These are phyloP conservation scores for Acanthamoeba healyi DNA, from an alignment of 208 protist species.

Conservation along the genomic window DNA sequence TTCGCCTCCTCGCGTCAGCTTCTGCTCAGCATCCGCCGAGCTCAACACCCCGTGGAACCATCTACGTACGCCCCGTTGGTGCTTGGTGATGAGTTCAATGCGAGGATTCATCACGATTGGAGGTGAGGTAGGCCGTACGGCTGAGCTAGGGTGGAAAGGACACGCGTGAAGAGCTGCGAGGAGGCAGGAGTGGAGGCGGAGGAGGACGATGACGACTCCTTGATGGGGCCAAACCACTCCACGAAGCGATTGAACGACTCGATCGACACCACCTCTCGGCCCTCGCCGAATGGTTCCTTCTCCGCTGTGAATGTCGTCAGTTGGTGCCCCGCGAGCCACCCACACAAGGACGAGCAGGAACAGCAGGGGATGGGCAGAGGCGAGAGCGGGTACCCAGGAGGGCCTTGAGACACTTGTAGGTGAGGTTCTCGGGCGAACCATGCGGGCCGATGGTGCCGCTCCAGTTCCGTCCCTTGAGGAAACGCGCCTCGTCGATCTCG, in stretches of 20 bases:
- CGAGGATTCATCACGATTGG: not conserved
- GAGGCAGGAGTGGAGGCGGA: too few relatives aligned
- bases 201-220: not conserved
- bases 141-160: not conserved
- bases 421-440: not conserved
- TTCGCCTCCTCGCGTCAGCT: not conserved
- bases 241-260: not conserved
- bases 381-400: not conserved
- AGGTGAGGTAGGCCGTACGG: not conserved
- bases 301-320: not conserved
- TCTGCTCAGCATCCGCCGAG: not conserved
- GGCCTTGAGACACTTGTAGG: not conserved
- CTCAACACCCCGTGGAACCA: constrained; percentile 42
- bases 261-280: not conserved
- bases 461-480: not conserved
- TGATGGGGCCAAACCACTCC: not conserved
- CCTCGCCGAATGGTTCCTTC: not conserved
- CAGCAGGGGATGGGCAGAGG: too few relatives aligned
- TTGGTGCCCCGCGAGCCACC: too few relatives aligned
- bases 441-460: not conserved
- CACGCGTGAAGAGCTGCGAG: not conserved
- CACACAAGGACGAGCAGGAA: not conserved
- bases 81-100: too few relatives aligned
- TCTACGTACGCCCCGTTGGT: too few relatives aligned
- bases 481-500: not conserved